Evolutionary conservation across 306 rosid genomes (phyloP).

Genomic region (Prunus fruticosa): DNA sequence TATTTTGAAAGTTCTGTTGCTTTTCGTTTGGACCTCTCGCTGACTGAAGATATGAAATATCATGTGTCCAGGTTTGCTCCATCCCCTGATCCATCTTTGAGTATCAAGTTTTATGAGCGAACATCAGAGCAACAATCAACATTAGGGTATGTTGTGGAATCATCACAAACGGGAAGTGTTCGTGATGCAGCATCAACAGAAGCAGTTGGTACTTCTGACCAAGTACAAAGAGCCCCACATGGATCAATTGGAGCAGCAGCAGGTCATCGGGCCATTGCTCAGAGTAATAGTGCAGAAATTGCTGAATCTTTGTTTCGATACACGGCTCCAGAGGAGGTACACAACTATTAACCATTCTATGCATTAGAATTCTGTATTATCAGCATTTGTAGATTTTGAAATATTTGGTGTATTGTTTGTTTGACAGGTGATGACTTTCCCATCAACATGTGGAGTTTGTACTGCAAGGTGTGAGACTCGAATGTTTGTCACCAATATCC

Average conservation of each 20-base stretch:
- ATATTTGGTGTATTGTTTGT: constrained; percentile 9
- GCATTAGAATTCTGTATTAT: background rate
- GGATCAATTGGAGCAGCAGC: constrained; percentile 86
- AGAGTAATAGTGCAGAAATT: constrained; percentile 74
- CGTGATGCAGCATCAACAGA: constrained; percentile 31
- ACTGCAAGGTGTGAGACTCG: constrained; percentile 74
- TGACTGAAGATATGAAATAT: constrained; percentile 3
- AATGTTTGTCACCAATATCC: constrained; percentile 94
- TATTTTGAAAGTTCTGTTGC: constrained; percentile 13
- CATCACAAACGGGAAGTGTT: constrained; percentile 43
- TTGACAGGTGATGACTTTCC: constrained; percentile 95
- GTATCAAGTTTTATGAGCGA: constrained; percentile 82
- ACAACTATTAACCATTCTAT: background rate
- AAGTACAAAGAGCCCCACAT: constrained; percentile 58
- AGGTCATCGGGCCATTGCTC: constrained; percentile 94
- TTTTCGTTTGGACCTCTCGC: constrained; percentile 8
- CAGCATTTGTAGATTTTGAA: background rate
- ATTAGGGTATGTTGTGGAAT: constrained; percentile 65
- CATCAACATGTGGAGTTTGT: constrained; percentile 90
- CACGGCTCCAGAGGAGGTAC: constrained; percentile 93
- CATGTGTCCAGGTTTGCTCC: constrained; percentile 69
- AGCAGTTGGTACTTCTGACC: constrained; percentile 36
- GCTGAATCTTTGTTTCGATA: constrained; percentile 85
- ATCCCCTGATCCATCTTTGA: constrained; percentile 67
- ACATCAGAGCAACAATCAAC: constrained; percentile 84